Base-by-base conservation (phyloP, 805 yeast species). In the Teunomyces pallodes region DNA sequence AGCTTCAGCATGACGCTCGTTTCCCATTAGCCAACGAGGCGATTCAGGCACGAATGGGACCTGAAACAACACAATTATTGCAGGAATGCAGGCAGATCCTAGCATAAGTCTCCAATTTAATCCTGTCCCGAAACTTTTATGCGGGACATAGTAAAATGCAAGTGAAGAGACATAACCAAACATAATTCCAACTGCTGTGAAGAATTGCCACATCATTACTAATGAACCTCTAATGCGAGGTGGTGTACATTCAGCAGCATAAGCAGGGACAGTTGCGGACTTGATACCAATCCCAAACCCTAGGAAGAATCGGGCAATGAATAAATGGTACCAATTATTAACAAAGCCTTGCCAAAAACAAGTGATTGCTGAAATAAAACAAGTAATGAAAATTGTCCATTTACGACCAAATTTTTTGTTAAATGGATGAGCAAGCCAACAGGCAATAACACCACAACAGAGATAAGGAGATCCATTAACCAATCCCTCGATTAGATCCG, bases 171-270 rank as follows among this genome's bases (percentile, higher is more conserved):
- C 80, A 51, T 81, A 81, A 16, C 89, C 89, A 54, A 84, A 70
- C 79, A 81, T 79, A 52, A 84, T 82, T 50, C 90, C 90, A 45
- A 83, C 79, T 1, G 89, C 88, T n/a, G 87, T 83, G 72, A 83
- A 83, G 56, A 82, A 80, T 67, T 84, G 89, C 86, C 87, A 84
- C 66, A 80, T 70, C 84, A 83, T 82, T 43, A 82, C 82, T 50
- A 84, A 68, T 1, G 87, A 80, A 43, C 90, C 90, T 59, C 89
- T 72, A 36, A 79, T 75, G 9, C 66, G 66, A 10, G 79, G 78
- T 1, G 87, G 87, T 8, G 82, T 60, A 56, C 82, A 76, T 59
- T 83, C 88, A 12, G 87, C 85, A 27, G 83, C 75, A 54, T 79
- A 82, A 9, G 85, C 81, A 4, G 90, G 88, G 7, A 82, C 86